Conservation (phyloP, 257 asterid genomes). For the Knoxia roxburghii region DNA sequence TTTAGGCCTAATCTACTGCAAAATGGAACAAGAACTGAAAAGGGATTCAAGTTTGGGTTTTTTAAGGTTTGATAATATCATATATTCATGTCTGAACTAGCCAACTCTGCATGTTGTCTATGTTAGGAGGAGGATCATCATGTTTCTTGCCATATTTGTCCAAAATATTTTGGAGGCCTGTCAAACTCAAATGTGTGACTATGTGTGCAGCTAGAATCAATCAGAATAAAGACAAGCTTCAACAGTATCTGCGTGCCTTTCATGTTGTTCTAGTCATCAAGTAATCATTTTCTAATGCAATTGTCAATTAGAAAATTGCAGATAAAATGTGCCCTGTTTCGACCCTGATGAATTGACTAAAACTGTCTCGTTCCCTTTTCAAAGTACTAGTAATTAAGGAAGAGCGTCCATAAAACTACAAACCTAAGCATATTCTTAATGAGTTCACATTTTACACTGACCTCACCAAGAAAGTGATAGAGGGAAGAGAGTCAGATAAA, state of each 20-base stretch:
- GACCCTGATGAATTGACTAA: constrained; percentile 20
- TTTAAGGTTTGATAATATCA: neutral
- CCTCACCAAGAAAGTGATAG: constrained; percentile 12
- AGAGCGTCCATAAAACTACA: constrained; percentile 21
- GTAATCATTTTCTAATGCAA: neutral
- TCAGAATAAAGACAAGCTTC: constrained; percentile 18
- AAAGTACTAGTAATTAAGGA: neutral
- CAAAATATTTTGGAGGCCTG: too few species aligned
- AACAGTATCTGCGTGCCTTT: constrained; percentile 62
- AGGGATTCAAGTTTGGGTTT: neutral
- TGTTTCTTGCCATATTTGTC: neutral
- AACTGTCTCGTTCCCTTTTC: constrained; percentile 12
- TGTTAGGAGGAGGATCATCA: neutral
- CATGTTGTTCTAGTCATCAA: constrained; percentile 35
- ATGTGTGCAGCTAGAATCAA: too few species aligned
- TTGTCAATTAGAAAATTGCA: neutral
- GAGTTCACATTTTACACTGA: constrained; percentile 15
- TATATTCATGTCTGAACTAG: too few species aligned
- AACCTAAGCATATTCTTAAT: constrained; percentile 26
- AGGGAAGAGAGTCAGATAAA: constrained; percentile 5
- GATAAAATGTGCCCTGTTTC: constrained; percentile 19
- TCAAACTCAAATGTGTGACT: too few species aligned
- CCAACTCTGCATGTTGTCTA: too few species aligned
- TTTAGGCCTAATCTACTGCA: neutral
- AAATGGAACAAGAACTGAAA: neutral